Conservation (phyloP, 495 filamentous ascomycete species). For the Daldinia loculata region DNA sequence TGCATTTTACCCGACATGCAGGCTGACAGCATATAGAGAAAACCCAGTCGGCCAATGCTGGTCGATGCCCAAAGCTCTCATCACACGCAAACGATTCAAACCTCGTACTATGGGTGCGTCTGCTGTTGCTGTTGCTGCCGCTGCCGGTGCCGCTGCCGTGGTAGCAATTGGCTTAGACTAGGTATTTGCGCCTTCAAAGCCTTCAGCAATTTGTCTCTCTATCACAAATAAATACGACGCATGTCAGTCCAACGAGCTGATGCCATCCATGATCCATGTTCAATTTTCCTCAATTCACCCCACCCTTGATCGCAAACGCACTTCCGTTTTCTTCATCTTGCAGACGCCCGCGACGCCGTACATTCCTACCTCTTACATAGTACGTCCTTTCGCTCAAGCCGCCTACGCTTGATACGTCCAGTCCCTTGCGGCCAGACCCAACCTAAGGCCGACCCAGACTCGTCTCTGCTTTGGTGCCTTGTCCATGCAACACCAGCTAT, state of each 20-base stretch:
- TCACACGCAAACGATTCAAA: slow-evolving; percentile 1
- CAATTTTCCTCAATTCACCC: slow-evolving; percentile 17
- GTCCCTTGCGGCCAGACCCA: slow-evolving; percentile 25
- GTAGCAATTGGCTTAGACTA: neutral
- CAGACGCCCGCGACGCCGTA: slow-evolving; percentile 41
- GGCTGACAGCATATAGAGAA: slow-evolving; percentile 31
- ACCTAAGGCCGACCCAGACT: slow-evolving; percentile 33
- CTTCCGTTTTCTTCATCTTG: slow-evolving; percentile 44
- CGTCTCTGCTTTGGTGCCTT: slow-evolving; percentile 22
- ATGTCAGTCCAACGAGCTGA: slow-evolving; percentile 31
- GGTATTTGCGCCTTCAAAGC: neutral
- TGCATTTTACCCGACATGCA: slow-evolving; percentile 44
- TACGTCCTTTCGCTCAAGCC: slow-evolving; percentile 22
- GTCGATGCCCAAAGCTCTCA: slow-evolving; percentile 39
- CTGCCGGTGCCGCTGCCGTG: neutral
- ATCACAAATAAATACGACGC: slow-evolving; percentile 20
- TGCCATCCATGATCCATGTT: slow-evolving; percentile 31
- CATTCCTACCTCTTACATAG: slow-evolving; percentile 13
- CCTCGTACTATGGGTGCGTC: neutral
- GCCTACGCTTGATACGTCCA: slow-evolving; percentile 15
- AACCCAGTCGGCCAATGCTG: slow-evolving; percentile 18
- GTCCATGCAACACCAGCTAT: slow-evolving; percentile 25
- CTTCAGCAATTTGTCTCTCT: neutral
- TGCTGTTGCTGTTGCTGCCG: neutral
- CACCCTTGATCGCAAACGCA: slow-evolving; percentile 31